These are phyloP conservation scores for Cryptosporidium baileyi DNA, from an alignment of 169 alveolate genomes.

Conservation along the genomic window DNA sequence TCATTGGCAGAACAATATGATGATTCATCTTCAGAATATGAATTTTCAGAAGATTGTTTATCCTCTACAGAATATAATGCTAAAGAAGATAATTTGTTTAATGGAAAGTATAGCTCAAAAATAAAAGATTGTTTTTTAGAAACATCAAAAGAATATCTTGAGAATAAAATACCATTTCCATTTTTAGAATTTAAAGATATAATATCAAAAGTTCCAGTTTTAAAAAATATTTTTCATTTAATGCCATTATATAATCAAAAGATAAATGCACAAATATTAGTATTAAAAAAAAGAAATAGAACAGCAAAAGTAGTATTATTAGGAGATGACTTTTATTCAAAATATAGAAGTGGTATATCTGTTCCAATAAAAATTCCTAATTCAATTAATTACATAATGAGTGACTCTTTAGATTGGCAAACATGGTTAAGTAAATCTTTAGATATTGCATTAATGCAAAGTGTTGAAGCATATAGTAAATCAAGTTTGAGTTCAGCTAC, in stretches of 20 bases:
- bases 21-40: slow-evolving; percentile 48
- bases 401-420: slow-evolving; percentile 36
- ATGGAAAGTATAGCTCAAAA: slow-evolving; percentile 25
- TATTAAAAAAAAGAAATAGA: slow-evolving; percentile 24
- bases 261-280: neutral
- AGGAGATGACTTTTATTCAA: slow-evolving; percentile 55
- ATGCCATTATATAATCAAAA: slow-evolving; percentile 45
- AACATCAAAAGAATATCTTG: slow-evolving; percentile 33
- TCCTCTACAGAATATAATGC: slow-evolving; percentile 4
- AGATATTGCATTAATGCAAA: slow-evolving; percentile 62
- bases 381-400: slow-evolving; percentile 9
- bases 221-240: slow-evolving; percentile 9
- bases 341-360: slow-evolving; percentile 50
- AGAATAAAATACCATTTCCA: slow-evolving; percentile 29
- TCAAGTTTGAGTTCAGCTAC: slow-evolving; percentile 7
- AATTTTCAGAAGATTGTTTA: neutral
- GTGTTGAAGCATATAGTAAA: slow-evolving; percentile 46
- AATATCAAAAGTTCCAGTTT: neutral
- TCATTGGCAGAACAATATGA: slow-evolving; percentile 52
- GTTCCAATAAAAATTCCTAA: slow-evolving; percentile 31
- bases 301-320: slow-evolving; percentile 10
- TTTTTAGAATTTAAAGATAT: slow-evolving; percentile 55
- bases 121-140: slow-evolving; percentile 56
- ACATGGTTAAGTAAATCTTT: slow-evolving; percentile 52
- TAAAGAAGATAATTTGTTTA: slow-evolving; percentile 30